Evolutionary conservation across 2,329 filamentous ascomycete species (phyloP), one percentile per base, ranked within the genome.

Genomic region (Capronia coronata): DNA sequence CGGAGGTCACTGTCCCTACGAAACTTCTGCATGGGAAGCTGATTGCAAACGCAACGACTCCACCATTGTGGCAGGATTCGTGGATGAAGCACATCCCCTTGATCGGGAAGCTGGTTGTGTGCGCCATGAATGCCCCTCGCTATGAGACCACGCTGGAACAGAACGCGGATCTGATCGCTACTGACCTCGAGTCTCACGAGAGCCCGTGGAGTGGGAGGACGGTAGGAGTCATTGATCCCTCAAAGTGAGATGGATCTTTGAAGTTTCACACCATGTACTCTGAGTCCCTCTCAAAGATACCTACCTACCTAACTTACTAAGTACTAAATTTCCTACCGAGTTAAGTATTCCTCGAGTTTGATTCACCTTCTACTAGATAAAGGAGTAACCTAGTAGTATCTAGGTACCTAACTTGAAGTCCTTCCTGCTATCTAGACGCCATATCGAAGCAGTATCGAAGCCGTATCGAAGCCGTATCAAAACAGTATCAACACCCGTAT

Each of bases 161-260:
- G 48, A 65, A 67, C 49, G 70, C 69, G 1, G 70, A 71, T n/a
- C 68, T 71, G 40, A 63, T 73, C 37, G 68, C 68, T 10, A 61
- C 56, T 38, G 69, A 72, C 58, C 59, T 72, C 38, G 65, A 63
- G 49, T 59, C 27, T 25, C 43, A 39, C 1, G 57, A 62, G 34
- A 63, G 61, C 19, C 52, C 56, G 37, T 69, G 64, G 61, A 59
- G 62, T 46, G 66, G 67, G 21, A 59, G 52, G 41, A 63, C 57
- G 16, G 69, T 71, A 2, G 67, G 65, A 14, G 51, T 69, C 22
- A 69, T 67, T 43, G 59, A 65, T 46, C 52, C 21, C 27, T 59
- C 48, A 16, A 59, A 57, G 44, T 48, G 22, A 35, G 10, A 18
- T 32, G n/a, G 9, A 2, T 45, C 37, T 34, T 43, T 18, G 29